These are phyloP conservation scores for Adiantum capillusveneris DNA, from an alignment of 75 land plant species.

Conservation along the genomic window DNA sequence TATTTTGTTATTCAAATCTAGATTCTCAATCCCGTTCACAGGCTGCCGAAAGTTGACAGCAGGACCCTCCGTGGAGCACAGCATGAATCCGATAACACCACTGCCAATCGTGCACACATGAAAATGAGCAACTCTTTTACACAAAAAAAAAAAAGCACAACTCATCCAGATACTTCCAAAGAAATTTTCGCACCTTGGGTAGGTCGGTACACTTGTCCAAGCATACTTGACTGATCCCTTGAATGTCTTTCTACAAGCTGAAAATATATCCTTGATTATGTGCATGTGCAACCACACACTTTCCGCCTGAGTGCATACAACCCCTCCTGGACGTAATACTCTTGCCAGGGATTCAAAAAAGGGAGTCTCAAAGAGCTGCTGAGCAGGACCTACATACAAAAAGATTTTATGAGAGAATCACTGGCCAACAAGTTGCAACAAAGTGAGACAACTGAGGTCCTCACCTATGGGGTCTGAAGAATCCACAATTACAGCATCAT, in stretches of 20 bases:
- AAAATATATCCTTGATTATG: conserved; percentile 73
- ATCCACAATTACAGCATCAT: conserved; percentile 96
- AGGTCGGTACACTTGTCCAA: conserved; percentile 96
- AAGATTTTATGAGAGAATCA: neutral
- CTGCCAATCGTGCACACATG: conserved; percentile 33
- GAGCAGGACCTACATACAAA: conserved; percentile 71
- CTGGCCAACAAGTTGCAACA: too few species aligned
- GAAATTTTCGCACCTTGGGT: conserved; percentile 94
- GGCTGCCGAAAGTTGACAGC: conserved; percentile 80
- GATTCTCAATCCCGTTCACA: conserved; percentile 44
- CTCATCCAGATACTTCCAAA: too few species aligned
- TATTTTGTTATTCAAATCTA: neutral
- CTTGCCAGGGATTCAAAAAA: conserved; percentile 75
- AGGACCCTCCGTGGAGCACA: conserved; percentile 96
- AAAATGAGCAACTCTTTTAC: too few species aligned
- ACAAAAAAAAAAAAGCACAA: too few species aligned
- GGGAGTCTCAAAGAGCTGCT: conserved; percentile 85
- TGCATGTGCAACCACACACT: conserved; percentile 94
- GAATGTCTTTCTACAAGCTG: conserved; percentile 70
- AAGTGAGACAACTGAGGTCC: too few species aligned
- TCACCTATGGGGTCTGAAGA: conserved; percentile 97
- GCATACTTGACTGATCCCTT: conserved; percentile 95
- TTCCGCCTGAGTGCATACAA: conserved; percentile 83
- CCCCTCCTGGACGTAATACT: conserved; percentile 95
- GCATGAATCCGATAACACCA: conserved; percentile 99